These are phyloP conservation scores for Pseudopyricularia javanii DNA, from an alignment of 2,329 filamentous ascomycete species.

Conservation along the genomic window DNA sequence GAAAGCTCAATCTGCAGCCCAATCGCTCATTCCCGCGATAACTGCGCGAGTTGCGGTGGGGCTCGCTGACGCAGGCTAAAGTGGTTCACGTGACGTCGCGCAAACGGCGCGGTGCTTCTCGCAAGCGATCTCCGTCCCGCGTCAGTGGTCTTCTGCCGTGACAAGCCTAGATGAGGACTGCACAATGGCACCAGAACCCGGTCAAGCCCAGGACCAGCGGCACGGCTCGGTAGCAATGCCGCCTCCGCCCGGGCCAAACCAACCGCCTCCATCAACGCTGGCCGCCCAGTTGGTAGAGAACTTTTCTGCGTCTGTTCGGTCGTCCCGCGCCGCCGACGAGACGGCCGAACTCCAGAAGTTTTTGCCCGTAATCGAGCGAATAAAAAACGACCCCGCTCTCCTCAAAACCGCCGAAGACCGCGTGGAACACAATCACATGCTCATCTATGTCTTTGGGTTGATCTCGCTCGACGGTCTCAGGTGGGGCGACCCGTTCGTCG, in stretches of 20 bases:
- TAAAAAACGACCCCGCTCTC: slow-evolving; percentile 35
- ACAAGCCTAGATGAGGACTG: background rate
- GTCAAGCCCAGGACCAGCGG: slow-evolving; percentile 4
- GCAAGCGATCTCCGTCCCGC: background rate
- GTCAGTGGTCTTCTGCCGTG: background rate
- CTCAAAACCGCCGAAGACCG: slow-evolving; percentile 55
- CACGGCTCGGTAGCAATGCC: background rate
- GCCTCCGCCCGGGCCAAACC: slow-evolving; percentile 7
- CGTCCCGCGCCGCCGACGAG: slow-evolving; percentile 40
- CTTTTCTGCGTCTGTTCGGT: slow-evolving; percentile 50
- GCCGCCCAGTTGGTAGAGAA: slow-evolving; percentile 80
- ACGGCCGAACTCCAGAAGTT: slow-evolving; percentile 66
- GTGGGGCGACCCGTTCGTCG: slow-evolving; percentile 56
- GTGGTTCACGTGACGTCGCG: slow-evolving; percentile 1
- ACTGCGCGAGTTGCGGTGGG: background rate
- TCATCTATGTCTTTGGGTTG: slow-evolving; percentile 73
- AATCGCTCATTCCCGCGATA: too few relatives aligned
- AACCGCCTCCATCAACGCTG: slow-evolving; percentile 62
- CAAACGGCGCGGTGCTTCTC: background rate
- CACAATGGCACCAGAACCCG: slow-evolving; percentile 11
- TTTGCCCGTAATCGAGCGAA: slow-evolving; percentile 39
- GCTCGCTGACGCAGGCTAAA: background rate
- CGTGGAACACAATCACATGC: slow-evolving; percentile 66
- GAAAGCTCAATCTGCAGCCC: too few relatives aligned
- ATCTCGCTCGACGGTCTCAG: slow-evolving; percentile 62